Percentiles rank a stretch among this genome's conserved stretches.
Conservation (phyloP, 495 filamentous ascomycete species). For the Penicillium roqueforti region DNA sequence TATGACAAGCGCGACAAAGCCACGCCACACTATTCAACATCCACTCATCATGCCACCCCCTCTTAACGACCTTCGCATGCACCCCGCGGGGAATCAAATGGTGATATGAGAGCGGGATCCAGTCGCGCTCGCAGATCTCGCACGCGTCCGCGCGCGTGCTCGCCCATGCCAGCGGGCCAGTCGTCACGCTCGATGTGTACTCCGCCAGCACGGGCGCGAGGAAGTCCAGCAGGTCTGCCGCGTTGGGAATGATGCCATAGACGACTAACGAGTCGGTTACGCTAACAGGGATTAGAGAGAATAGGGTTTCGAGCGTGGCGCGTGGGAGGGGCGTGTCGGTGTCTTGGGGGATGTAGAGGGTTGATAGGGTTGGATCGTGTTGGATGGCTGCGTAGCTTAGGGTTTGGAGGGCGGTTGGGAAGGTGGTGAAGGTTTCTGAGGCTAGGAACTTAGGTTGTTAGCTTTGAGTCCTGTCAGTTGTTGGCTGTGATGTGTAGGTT, state of each 20-base stretch:
- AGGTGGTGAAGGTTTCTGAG: conserved; percentile 58
- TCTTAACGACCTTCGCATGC: conserved; percentile 73
- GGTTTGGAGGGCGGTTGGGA: conserved; percentile 57
- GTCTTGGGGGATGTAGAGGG: conserved; percentile 44
- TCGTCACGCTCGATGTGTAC: conserved; percentile 52
- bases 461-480: neutral
- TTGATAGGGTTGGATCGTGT: conserved; percentile 43
- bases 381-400: conserved; percentile 55
- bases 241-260: conserved; percentile 54
- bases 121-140: conserved; percentile 77
- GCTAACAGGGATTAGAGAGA: conserved; percentile 44
- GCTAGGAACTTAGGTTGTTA: conserved; percentile 59
- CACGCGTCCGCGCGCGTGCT: conserved; percentile 57
- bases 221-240: conserved; percentile 48
- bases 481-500: neutral
- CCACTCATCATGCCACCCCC: conserved; percentile 76
- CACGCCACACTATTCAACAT: conserved; percentile 78
- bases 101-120: conserved; percentile 77
- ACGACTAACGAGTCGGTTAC: conserved; percentile 57
- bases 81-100: conserved; percentile 75
- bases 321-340: conserved; percentile 41
- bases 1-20: conserved; percentile 85
- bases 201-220: conserved; percentile 56
- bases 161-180: conserved; percentile 57
- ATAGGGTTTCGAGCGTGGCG: conserved; percentile 37